These are phyloP conservation scores for Conidiobolus coronatus DNA, from an alignment of 371 early-diverging fungal species.

Conservation along the genomic window DNA sequence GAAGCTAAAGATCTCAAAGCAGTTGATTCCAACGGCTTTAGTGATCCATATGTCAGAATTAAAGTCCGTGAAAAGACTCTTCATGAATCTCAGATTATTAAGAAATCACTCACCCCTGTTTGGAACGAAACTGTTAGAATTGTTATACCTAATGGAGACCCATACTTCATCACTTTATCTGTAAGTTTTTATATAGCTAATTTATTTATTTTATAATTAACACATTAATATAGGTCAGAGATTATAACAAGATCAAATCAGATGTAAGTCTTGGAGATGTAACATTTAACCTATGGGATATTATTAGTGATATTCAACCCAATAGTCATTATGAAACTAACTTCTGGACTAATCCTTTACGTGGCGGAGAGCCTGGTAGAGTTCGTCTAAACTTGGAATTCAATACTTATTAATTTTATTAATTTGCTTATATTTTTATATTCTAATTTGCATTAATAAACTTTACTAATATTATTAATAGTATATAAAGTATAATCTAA, in stretches of 20 bases:
- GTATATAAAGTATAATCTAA: no score
- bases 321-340: neutral
- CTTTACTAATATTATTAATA: no score
- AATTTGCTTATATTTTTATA: no score
- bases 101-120: no score
- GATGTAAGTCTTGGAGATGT: constrained; percentile 29
- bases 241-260: constrained; percentile 36
- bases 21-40: no score
- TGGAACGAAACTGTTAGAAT: constrained; percentile 1
- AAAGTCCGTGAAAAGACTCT: neutral
- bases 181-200: neutral
- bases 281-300: constrained; percentile 23
- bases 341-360: neutral
- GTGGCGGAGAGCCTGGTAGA: constrained; percentile 3
- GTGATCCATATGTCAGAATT: no score
- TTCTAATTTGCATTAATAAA: no score
- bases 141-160: constrained; percentile 9
- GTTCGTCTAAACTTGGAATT: neutral
- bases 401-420: no score
- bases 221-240: constrained; percentile 16
- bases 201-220: no score
- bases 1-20: no score
- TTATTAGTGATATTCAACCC: constrained; percentile 7
- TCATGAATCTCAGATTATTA: neutral
- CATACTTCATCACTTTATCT: constrained; percentile 17